Percentiles rank a stretch among this genome's conserved stretches.
phyloP scores from a whole-genome alignment of 2,329 filamentous ascomycete genomes.

The Trichophyton rubrum region DNA sequence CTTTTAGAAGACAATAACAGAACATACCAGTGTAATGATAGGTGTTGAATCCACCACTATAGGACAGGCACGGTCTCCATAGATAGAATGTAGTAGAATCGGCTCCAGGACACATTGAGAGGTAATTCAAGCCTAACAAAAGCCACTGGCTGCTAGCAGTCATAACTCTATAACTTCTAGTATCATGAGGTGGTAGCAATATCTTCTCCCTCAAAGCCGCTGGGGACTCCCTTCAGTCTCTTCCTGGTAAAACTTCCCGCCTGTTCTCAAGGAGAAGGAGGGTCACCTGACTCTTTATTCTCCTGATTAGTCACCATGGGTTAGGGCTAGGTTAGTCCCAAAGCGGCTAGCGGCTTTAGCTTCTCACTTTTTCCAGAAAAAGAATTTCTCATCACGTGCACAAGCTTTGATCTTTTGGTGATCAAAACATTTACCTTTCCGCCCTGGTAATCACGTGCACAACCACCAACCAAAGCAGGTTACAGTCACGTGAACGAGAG shows the following conservation, averaged over 20 bases:
- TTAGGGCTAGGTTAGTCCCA: not conserved
- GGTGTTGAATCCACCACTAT: not conserved
- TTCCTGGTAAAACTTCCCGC: too few relatives aligned
- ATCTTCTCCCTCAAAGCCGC: too few relatives aligned
- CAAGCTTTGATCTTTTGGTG: not conserved
- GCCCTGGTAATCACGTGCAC: not conserved
- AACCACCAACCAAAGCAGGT: not conserved
- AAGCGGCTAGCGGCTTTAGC: not conserved
- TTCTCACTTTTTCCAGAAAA: not conserved
- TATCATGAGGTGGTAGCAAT: too few relatives aligned
- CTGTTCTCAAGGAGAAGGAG: too few relatives aligned
- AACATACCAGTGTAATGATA: not conserved
- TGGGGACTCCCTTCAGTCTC: too few relatives aligned
- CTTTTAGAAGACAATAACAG: not conserved
- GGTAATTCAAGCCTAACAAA: too few relatives aligned
- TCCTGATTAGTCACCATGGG: not conserved
- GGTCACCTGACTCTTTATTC: not conserved
- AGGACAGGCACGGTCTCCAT: too few relatives aligned
- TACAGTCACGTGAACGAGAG: not conserved
- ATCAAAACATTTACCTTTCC: not conserved
- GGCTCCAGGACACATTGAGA: not conserved
- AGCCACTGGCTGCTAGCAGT: too few relatives aligned
- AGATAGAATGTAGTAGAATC: not conserved
- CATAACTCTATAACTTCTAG: too few relatives aligned
- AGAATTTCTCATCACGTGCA: not conserved